Evolutionary conservation across 148 eudicot species (phyloP).

Genomic region (Persicaria tinctoria): DNA sequence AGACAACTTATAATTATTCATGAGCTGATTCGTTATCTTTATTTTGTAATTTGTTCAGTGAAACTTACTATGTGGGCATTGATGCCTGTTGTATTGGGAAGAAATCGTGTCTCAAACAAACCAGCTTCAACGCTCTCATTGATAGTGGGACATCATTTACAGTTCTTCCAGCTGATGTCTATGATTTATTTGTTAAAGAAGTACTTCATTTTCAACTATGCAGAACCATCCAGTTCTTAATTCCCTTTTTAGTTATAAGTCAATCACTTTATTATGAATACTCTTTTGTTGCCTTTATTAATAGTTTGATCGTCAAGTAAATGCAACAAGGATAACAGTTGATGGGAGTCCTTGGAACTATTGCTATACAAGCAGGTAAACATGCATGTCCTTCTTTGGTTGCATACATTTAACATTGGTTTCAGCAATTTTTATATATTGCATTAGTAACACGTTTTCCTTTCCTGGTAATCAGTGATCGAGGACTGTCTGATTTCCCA

Average conservation of each 20-base stretch:
- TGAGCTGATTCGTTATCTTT: constrained; percentile 9
- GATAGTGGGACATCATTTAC: constrained; percentile 96
- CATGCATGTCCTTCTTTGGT: neutral
- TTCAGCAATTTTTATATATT: too few relatives aligned
- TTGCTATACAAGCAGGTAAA: constrained; percentile 75
- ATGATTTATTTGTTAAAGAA: constrained; percentile 56
- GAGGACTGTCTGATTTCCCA: constrained; percentile 37
- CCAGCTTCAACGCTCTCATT: constrained; percentile 60
- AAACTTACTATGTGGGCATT: constrained; percentile 69
- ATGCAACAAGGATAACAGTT: constrained; percentile 46
- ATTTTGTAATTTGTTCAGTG: constrained; percentile 26
- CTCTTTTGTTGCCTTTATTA: constrained; percentile 13
- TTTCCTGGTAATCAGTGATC: constrained; percentile 37
- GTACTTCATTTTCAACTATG: constrained; percentile 27
- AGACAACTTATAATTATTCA: neutral
- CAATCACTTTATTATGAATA: constrained; percentile 10
- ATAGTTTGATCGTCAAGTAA: constrained; percentile 77
- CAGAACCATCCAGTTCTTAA: neutral
- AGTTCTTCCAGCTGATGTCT: constrained; percentile 49
- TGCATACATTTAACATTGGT: too few relatives aligned
- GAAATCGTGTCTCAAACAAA: constrained; percentile 57
- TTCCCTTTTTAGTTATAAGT: neutral
- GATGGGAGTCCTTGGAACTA: constrained; percentile 70
- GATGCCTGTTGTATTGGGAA: constrained; percentile 66
- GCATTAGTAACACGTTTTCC: too few relatives aligned